Evolutionary conservation across 306 rosid genomes (phyloP).

Genomic region (Begonia fuchsioides): DNA sequence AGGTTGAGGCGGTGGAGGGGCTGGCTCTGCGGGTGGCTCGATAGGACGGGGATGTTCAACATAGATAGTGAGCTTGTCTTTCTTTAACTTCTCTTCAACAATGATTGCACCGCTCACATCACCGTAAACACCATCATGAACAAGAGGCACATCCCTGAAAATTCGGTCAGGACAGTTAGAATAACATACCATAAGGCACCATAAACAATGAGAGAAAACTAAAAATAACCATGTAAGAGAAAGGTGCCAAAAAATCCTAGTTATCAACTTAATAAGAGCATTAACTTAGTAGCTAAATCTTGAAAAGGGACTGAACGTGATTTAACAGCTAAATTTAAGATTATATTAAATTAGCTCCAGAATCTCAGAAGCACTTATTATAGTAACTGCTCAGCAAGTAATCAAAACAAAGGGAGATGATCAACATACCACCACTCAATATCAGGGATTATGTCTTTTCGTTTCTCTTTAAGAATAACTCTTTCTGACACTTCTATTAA

Average conservation of each 20-base stretch:
- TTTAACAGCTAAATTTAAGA: too few relatives aligned
- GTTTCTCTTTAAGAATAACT: slow-evolving; percentile 66
- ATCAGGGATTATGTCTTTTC: slow-evolving; percentile 79
- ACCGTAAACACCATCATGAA: slow-evolving; percentile 53
- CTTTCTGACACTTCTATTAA: slow-evolving; percentile 83
- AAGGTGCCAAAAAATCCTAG: too few relatives aligned
- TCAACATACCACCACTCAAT: slow-evolving; percentile 90
- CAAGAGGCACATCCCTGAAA: slow-evolving; percentile 56
- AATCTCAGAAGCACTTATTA: too few relatives aligned
- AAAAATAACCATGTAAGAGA: too few relatives aligned
- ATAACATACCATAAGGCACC: neutral
- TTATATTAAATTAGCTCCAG: too few relatives aligned
- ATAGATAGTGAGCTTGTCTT: slow-evolving; percentile 62
- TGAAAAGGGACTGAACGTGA: too few relatives aligned
- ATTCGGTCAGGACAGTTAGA: slow-evolving; percentile 6
- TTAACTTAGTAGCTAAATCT: too few relatives aligned
- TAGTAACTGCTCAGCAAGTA: neutral
- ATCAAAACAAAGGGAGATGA: slow-evolving; percentile 6
- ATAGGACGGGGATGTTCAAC: slow-evolving; percentile 94
- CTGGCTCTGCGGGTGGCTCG: slow-evolving; percentile 92
- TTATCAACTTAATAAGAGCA: too few relatives aligned
- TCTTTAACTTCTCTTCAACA: slow-evolving; percentile 37
- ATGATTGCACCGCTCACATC: slow-evolving; percentile 26
- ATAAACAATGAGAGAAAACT: neutral
- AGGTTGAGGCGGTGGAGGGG: slow-evolving; percentile 99